Conservation (phyloP, 2,329 filamentous ascomycete species). For the Colletotrichum sp. region DNA sequence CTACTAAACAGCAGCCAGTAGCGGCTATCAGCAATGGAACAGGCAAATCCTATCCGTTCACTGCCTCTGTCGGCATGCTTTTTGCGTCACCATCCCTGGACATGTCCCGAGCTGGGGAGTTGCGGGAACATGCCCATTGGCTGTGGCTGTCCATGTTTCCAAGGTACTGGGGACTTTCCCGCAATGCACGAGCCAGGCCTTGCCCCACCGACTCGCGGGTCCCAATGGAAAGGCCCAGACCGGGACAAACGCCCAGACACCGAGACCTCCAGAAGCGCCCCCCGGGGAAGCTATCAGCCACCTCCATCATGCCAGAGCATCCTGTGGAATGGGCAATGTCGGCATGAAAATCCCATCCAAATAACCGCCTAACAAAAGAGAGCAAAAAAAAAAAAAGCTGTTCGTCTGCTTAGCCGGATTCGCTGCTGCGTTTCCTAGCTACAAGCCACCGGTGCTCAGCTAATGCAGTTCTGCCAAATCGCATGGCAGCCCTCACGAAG, state of each 20-base stretch:
- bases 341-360: background rate
- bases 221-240: conserved; percentile 2
- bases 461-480: background rate
- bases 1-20: background rate
- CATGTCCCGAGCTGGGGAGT: conserved; percentile 6
- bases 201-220: background rate
- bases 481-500: background rate
- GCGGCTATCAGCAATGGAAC: conserved; percentile 4
- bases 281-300: background rate
- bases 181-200: background rate
- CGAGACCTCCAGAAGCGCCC: background rate
- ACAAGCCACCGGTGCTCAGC: background rate
- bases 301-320: conserved; percentile 7
- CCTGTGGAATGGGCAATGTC: background rate
- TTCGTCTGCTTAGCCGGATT: background rate
- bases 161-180: conserved; percentile 18
- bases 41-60: background rate
- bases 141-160: background rate
- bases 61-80: conserved; percentile 1
- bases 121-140: conserved; percentile 18
- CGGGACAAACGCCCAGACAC: background rate
- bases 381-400: background rate
- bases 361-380: background rate
- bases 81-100: conserved; percentile 19
- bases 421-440: background rate